Percentiles rank a stretch among this genome's conserved stretches.
These are phyloP conservation scores for Allantophomopsis cytisporea DNA, from an alignment of 2,329 filamentous ascomycete species.

Conservation along the genomic window DNA sequence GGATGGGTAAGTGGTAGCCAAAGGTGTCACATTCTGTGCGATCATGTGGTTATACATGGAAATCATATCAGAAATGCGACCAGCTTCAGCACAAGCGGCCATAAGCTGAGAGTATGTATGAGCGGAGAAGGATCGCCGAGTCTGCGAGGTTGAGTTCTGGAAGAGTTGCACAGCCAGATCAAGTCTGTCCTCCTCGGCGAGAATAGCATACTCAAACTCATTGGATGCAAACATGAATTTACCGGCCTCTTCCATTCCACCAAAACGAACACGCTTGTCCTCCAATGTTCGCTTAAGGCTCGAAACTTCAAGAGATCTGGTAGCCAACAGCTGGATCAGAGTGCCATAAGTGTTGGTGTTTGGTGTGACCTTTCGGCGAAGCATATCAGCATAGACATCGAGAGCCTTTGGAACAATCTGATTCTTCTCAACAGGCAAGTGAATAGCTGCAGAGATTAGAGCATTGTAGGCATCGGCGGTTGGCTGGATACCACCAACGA, in stretches of 20 bases:
- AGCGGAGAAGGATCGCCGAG: constrained; percentile 54
- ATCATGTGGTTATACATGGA: constrained; percentile 90
- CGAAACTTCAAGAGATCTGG: constrained; percentile 66
- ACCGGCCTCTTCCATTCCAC: constrained; percentile 70
- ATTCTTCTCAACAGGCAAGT: constrained; percentile 64
- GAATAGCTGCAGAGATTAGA: constrained; percentile 70
- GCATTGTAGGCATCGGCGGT: constrained; percentile 85
- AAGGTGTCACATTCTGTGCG: constrained; percentile 55
- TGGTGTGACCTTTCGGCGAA: constrained; percentile 68
- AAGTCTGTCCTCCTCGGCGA: constrained; percentile 77
- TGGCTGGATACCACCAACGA: constrained; percentile 69
- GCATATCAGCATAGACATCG: constrained; percentile 95
- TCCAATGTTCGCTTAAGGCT: constrained; percentile 62
- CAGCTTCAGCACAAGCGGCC: constrained; percentile 71
- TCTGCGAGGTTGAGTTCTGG: constrained; percentile 49
- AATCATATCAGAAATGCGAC: constrained; percentile 78
- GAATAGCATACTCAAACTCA: constrained; percentile 74
- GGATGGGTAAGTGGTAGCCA: constrained; percentile 70
- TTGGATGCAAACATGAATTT: constrained; percentile 83
- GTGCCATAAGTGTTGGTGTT: constrained; percentile 81
- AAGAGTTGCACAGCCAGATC: constrained; percentile 79
- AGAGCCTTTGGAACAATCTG: constrained; percentile 84
- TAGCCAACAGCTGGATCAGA: constrained; percentile 69
- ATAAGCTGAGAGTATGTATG: constrained; percentile 80
- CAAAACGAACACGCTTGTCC: constrained; percentile 71